phyloP scores from a whole-genome alignment of 2,329 filamentous ascomycete genomes.

The Pestalotiopsis sp. region DNA sequence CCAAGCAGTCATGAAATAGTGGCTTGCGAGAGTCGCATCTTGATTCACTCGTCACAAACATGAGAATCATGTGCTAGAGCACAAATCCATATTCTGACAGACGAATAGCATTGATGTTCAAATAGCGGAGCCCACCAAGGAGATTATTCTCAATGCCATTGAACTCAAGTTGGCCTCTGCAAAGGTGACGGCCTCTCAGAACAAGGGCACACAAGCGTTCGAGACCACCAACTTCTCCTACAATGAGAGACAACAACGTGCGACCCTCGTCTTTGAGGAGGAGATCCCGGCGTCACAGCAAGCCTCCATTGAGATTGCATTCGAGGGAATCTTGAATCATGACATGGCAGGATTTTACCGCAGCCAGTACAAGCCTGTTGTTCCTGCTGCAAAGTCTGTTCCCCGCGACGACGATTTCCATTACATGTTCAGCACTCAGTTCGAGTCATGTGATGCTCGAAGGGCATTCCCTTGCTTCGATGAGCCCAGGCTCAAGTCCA shows the following conservation, averaged over 20 bases:
- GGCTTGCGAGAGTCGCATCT: neutral
- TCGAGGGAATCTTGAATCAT: constrained; percentile 82
- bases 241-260: constrained; percentile 81
- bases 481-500: constrained; percentile 94
- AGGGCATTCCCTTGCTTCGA: constrained; percentile 97
- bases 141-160: constrained; percentile 82
- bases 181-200: constrained; percentile 60
- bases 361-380: constrained; percentile 85
- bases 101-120: constrained; percentile 67
- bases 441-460: constrained; percentile 93
- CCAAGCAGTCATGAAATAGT: too few relatives aligned
- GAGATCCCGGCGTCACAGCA: constrained; percentile 68
- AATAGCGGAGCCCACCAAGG: constrained; percentile 69
- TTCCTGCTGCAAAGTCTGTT: constrained; percentile 71
- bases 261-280: constrained; percentile 73
- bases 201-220: constrained; percentile 55
- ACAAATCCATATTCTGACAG: neutral
- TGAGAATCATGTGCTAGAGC: neutral
- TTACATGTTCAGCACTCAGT: constrained; percentile 92
- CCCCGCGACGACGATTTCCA: constrained; percentile 69
- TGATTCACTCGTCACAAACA: neutral
- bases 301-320: constrained; percentile 68
- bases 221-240: constrained; percentile 72
- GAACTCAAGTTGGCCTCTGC: constrained; percentile 74
- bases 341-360: constrained; percentile 93